These are phyloP conservation scores for Populus deltoides DNA, from an alignment of 345 rosid species.

Conservation along the genomic window DNA sequence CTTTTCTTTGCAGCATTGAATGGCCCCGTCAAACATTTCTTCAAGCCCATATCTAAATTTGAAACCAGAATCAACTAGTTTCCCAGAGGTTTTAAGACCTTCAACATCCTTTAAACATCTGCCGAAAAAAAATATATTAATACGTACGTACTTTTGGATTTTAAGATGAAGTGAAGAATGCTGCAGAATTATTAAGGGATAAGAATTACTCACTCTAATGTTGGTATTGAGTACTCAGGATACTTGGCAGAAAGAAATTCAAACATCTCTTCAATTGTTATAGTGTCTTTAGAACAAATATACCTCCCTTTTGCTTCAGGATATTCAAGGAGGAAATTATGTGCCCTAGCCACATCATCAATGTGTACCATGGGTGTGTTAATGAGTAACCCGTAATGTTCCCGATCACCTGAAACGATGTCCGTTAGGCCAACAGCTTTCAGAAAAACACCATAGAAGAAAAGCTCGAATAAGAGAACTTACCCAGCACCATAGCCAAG, in stretches of 20 bases:
- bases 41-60: constrained; percentile 25
- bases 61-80: constrained; percentile 38
- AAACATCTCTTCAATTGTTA: constrained; percentile 37
- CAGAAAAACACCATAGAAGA: not conserved
- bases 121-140: not conserved
- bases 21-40: constrained; percentile 42
- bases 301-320: constrained; percentile 52
- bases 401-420: not conserved
- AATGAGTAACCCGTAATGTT: not conserved
- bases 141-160: constrained; percentile 1
- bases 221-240: constrained; percentile 43
- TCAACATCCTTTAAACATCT: constrained; percentile 25
- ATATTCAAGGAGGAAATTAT: constrained; percentile 47
- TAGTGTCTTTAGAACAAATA: constrained; percentile 40
- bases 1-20: constrained; percentile 38
- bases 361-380: constrained; percentile 5
- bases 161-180: not conserved
- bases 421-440: not conserved
- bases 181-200: no score
- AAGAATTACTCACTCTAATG: constrained; percentile 37
- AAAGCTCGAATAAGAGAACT: not conserved
- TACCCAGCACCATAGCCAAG: constrained; percentile 32
- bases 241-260: constrained; percentile 33
- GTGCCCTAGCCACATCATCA: constrained; percentile 54
- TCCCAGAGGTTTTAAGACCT: constrained; percentile 2